These are phyloP conservation scores for Globisporangium okanoganense DNA, from an alignment of 352 stramenopile species.

Conservation along the genomic window DNA sequence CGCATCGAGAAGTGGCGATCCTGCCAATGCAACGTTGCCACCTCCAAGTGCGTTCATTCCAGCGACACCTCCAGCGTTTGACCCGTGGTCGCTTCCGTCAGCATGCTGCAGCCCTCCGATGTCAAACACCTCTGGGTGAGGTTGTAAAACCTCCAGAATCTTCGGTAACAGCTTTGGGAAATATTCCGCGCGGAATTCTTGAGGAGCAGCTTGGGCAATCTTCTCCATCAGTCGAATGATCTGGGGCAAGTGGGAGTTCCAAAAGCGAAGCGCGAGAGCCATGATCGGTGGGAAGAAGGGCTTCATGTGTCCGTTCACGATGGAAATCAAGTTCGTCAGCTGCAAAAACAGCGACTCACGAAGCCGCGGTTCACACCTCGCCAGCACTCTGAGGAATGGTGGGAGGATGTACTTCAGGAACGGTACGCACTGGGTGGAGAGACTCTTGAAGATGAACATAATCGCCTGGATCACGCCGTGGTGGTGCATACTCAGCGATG, in stretches of 20 bases:
- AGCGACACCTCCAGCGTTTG: slow-evolving; percentile 1
- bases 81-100: slow-evolving; percentile 20
- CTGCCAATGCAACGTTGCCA: background rate
- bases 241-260: slow-evolving; percentile 93
- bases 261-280: slow-evolving; percentile 95
- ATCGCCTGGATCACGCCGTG: slow-evolving; percentile 97
- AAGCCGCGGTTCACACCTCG: slow-evolving; percentile 87
- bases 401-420: slow-evolving; percentile 98
- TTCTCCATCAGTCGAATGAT: slow-evolving; percentile 95
- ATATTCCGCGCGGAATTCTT: slow-evolving; percentile 83
- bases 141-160: slow-evolving; percentile 82
- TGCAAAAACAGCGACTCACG: slow-evolving; percentile 97
- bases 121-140: slow-evolving; percentile 71
- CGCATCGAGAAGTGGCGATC: slow-evolving; percentile 1
- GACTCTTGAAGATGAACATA: slow-evolving; percentile 98
- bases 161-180: slow-evolving; percentile 88
- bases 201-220: slow-evolving; percentile 64
- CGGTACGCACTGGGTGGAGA: slow-evolving; percentile 93
- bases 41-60: slow-evolving; percentile 9
- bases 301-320: slow-evolving; percentile 95
- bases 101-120: slow-evolving; percentile 37
- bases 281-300: slow-evolving; percentile 97
- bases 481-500: slow-evolving; percentile 94
- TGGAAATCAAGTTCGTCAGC: slow-evolving; percentile 93
- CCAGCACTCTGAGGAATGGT: slow-evolving; percentile 94